These are phyloP conservation scores for Haplosporangium gracile DNA, from an alignment of 192 early-diverging fungal species.

Conservation along the genomic window DNA sequence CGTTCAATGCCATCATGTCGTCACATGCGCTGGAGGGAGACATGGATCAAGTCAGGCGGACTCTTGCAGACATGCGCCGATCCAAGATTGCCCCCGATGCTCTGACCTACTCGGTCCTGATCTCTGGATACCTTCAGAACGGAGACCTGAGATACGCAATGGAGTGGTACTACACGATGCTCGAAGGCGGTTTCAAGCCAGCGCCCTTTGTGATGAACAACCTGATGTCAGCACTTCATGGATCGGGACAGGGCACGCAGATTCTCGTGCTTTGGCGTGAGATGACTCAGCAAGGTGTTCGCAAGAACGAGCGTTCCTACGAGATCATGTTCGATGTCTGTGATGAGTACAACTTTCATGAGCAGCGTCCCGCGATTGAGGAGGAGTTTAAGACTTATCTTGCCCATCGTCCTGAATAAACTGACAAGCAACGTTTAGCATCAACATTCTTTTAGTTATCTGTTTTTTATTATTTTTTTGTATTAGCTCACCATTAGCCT, in stretches of 20 bases:
- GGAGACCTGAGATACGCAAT: slow-evolving; percentile 47
- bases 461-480: not conserved
- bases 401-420: not conserved
- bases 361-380: slow-evolving; percentile 14
- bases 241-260: slow-evolving; percentile 41
- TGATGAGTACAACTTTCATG: slow-evolving; percentile 32
- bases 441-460: not conserved
- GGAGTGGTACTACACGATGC: slow-evolving; percentile 55
- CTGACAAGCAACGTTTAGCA: no score
- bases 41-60: slow-evolving; percentile 29
- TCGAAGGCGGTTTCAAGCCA: slow-evolving; percentile 22
- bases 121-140: slow-evolving; percentile 51
- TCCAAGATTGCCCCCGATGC: slow-evolving; percentile 27
- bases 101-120: slow-evolving; percentile 48
- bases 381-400: slow-evolving; percentile 29
- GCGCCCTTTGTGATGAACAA: slow-evolving; percentile 38
- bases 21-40: slow-evolving; percentile 46
- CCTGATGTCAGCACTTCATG: slow-evolving; percentile 48
- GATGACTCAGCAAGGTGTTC: slow-evolving; percentile 11
- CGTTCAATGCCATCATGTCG: slow-evolving; percentile 45
- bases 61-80: slow-evolving; percentile 36
- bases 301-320: slow-evolving; percentile 39
- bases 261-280: slow-evolving; percentile 35
- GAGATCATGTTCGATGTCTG: slow-evolving; percentile 43
- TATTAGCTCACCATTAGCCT: no score